Conservation (phyloP, 2,329 filamentous ascomycete species). For the Furcasterigmium furcatum region DNA sequence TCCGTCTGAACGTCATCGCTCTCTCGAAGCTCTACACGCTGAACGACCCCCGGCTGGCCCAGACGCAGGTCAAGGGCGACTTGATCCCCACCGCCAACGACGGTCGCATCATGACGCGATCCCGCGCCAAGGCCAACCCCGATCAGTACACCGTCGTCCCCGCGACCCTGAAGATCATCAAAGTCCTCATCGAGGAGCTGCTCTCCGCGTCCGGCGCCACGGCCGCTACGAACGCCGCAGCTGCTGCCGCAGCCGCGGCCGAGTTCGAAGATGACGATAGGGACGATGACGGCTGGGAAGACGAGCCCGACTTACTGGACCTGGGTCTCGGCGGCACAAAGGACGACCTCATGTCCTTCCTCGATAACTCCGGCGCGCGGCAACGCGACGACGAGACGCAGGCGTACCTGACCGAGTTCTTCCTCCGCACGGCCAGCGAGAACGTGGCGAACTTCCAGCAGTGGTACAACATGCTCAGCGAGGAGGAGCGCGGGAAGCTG, state of each 20-base stretch:
- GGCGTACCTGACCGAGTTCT: slow-evolving; percentile 79
- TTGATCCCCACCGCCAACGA: slow-evolving; percentile 77
- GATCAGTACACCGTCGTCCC: slow-evolving; percentile 87
- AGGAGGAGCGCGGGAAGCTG: slow-evolving; percentile 54
- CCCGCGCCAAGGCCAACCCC: slow-evolving; percentile 82
- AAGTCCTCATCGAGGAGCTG: slow-evolving; percentile 91
- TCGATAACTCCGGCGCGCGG: slow-evolving; percentile 56
- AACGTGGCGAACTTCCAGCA: slow-evolving; percentile 53
- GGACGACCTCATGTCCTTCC: slow-evolving; percentile 76
- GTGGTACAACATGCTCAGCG: slow-evolving; percentile 54
- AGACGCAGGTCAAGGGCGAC: slow-evolving; percentile 87
- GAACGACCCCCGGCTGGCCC: slow-evolving; percentile 73
- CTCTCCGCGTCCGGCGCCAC: slow-evolving; percentile 71
- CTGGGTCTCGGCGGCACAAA: slow-evolving; percentile 68
- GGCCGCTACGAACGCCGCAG: slow-evolving; percentile 58
- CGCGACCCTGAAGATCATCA: slow-evolving; percentile 90
- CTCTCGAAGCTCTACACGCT: slow-evolving; percentile 88
- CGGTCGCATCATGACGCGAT: slow-evolving; percentile 84
- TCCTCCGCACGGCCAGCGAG: slow-evolving; percentile 56
- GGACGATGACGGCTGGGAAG: slow-evolving; percentile 86
- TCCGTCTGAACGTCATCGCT: slow-evolving; percentile 92
- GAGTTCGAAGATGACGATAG: slow-evolving; percentile 59
- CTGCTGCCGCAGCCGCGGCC: slow-evolving; percentile 52
- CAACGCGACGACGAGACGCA: slow-evolving; percentile 89
- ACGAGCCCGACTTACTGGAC: slow-evolving; percentile 74